Percentiles rank a stretch among this genome's conserved stretches.
Evolutionary conservation across 257 asterid genomes (phyloP).

Genomic region (Solanum etuberosum): DNA sequence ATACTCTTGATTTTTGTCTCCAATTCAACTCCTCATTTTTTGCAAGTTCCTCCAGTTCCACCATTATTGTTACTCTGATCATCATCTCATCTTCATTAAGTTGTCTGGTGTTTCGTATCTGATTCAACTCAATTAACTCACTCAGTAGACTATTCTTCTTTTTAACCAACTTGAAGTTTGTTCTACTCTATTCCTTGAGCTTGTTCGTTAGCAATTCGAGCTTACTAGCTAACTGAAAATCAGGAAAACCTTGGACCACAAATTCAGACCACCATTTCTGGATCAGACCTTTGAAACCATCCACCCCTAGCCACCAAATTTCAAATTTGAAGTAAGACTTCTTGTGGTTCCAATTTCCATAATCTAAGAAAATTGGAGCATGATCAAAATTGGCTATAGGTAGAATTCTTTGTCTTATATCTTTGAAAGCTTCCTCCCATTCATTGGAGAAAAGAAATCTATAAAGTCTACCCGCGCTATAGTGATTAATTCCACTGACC

Average conservation of each 20-base stretch:
- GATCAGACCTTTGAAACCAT: neutral
- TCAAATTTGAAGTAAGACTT: neutral
- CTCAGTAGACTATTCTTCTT: neutral
- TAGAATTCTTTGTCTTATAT: neutral
- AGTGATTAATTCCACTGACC: too few species aligned
- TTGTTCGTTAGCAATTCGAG: too few species aligned
- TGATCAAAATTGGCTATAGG: neutral
- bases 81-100: neutral
- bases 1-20: neutral
- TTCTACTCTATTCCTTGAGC: too few species aligned
- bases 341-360: neutral
- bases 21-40: neutral
- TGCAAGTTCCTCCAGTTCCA: neutral
- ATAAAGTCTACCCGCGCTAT: too few species aligned
- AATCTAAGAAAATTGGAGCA: neutral
- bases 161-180: neutral
- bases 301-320: neutral
- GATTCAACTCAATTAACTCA: neutral
- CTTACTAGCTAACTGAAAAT: too few species aligned
- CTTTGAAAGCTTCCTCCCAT: too few species aligned
- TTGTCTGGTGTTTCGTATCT: neutral
- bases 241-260: too few species aligned
- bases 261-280: neutral
- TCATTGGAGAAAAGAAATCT: too few species aligned
- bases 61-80: too few species aligned